Percentiles rank a stretch among this genome's conserved stretches.
These are phyloP conservation scores for Serendipita sp. DNA, from an alignment of 768 basidiomycete species.

Conservation along the genomic window DNA sequence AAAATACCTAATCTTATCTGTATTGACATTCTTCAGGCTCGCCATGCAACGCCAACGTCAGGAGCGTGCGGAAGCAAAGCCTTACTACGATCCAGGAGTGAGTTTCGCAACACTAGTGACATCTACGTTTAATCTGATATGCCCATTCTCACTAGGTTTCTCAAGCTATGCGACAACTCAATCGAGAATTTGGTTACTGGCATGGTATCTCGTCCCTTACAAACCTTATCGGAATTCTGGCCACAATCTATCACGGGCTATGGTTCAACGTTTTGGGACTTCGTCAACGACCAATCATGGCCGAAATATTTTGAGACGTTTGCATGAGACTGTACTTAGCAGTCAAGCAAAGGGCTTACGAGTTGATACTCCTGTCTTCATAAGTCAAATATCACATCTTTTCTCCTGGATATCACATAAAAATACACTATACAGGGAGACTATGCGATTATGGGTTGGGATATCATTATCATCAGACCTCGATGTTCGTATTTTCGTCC, in stretches of 20 bases:
- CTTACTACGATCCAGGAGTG: constrained; percentile 49
- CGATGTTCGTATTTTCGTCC: constrained; percentile 35
- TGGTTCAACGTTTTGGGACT: constrained; percentile 49
- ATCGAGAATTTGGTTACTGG: constrained; percentile 44
- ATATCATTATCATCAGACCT: constrained; percentile 20
- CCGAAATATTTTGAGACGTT: background rate
- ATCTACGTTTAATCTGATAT: constrained; percentile 5
- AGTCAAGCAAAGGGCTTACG: too few relatives aligned
- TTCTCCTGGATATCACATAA: background rate
- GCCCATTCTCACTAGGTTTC: constrained; percentile 33
- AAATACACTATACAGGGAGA: background rate
- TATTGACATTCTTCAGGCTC: constrained; percentile 28
- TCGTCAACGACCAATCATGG: background rate
- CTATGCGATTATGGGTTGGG: background rate
- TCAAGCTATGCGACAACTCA: constrained; percentile 49
- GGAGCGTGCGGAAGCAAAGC: constrained; percentile 60
- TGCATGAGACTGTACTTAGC: background rate
- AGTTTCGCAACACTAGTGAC: constrained; percentile 15
- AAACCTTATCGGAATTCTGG: constrained; percentile 45
- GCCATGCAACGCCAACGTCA: constrained; percentile 58
- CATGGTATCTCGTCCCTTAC: constrained; percentile 56
- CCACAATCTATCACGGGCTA: constrained; percentile 49
- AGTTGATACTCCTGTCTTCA: too few relatives aligned
- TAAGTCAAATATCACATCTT: too few relatives aligned
- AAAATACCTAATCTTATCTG: background rate